These are phyloP conservation scores for Elsinoe ampelina DNA, from an alignment of 2,329 filamentous ascomycete genomes.

Conservation along the genomic window DNA sequence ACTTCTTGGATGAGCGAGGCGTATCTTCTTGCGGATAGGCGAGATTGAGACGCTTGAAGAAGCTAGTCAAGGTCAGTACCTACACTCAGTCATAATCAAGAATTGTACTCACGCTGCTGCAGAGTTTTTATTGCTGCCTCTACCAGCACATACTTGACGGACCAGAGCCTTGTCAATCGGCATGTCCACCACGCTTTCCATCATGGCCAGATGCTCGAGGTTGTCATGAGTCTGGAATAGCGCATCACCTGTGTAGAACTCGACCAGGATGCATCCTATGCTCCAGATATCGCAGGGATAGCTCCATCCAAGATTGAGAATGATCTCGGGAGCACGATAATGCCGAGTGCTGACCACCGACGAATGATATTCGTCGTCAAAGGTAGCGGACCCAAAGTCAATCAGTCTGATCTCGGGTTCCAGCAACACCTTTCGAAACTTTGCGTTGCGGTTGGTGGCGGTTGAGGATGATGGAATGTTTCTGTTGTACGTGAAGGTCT, in stretches of 20 bases:
- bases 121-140: constrained; percentile 42
- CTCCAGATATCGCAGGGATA: constrained; percentile 63
- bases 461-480: constrained; percentile 57
- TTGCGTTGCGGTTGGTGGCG: constrained; percentile 47
- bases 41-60: constrained; percentile 40
- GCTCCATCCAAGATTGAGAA: constrained; percentile 58
- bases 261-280: constrained; percentile 58
- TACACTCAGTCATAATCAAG: neutral
- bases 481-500: constrained; percentile 61
- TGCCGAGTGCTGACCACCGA: constrained; percentile 59
- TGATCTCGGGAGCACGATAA: constrained; percentile 59
- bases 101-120: constrained; percentile 44
- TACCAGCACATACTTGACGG: constrained; percentile 41
- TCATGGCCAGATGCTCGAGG: constrained; percentile 59
- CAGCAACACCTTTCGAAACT: constrained; percentile 53
- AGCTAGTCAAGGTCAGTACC: constrained; percentile 13
- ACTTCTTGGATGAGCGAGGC: constrained; percentile 54
- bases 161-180: constrained; percentile 49
- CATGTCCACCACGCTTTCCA: constrained; percentile 53
- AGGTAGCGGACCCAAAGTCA: constrained; percentile 59
- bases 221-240: constrained; percentile 62
- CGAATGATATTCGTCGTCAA: constrained; percentile 60
- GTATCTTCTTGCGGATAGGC: constrained; percentile 57
- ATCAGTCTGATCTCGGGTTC: constrained; percentile 59
- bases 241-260: constrained; percentile 60